Conservation (phyloP, 2,329 filamentous ascomycete genomes). For the Pyrenophora tritici-repentis region DNA sequence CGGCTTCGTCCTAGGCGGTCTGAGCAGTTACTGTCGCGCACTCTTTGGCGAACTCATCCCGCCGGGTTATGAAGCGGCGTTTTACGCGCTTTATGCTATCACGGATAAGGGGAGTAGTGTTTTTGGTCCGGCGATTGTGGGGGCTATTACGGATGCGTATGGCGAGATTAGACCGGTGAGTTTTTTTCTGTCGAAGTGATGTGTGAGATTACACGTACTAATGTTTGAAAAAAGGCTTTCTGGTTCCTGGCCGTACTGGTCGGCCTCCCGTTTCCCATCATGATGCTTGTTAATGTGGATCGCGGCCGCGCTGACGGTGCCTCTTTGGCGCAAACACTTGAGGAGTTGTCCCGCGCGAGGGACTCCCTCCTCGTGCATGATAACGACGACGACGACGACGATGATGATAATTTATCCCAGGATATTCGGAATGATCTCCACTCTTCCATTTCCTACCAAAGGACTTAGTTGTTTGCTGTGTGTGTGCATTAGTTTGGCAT, state of each 20-base stretch:
- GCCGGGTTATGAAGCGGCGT: constrained; percentile 90
- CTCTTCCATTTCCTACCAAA: constrained; percentile 24
- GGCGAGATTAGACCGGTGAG: constrained; percentile 55
- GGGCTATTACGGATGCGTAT: constrained; percentile 79
- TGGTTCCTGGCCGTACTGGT: constrained; percentile 89
- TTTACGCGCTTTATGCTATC: constrained; percentile 95
- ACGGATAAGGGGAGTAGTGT: constrained; percentile 95
- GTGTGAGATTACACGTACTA: not conserved
- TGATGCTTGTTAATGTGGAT: constrained; percentile 84
- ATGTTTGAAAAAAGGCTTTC: constrained; percentile 65
- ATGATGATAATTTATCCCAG: constrained; percentile 18
- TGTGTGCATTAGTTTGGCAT: too few species aligned
- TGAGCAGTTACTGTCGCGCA: constrained; percentile 89
- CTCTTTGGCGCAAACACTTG: constrained; percentile 48
- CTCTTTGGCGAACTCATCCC: constrained; percentile 94
- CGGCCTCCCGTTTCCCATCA: constrained; percentile 79
- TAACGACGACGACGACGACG: constrained; percentile 1
- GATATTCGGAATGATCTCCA: constrained; percentile 19
- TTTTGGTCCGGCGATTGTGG: constrained; percentile 93
- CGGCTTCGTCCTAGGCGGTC: constrained; percentile 89
- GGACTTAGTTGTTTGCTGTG: too few species aligned
- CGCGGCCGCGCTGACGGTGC: constrained; percentile 52
- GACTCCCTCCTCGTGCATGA: constrained; percentile 10
- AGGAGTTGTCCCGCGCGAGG: constrained; percentile 22
- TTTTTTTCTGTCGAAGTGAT: not conserved